These are phyloP conservation scores for Pseudopyrenochaeta lycopersici DNA, from an alignment of 2,329 filamentous ascomycete genomes.

Conservation along the genomic window DNA sequence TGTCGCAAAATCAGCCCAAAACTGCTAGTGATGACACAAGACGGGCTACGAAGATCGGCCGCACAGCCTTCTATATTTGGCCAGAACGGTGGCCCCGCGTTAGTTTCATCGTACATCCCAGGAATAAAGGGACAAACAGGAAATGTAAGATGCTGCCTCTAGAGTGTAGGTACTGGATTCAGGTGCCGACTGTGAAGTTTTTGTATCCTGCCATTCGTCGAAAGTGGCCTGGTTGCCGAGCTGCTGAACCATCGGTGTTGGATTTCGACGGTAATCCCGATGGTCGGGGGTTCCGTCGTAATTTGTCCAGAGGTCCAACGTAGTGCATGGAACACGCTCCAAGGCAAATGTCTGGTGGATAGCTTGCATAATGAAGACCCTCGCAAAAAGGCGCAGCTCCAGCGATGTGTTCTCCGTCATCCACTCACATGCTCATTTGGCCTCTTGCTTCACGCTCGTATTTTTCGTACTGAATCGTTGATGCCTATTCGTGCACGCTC, in stretches of 20 bases:
- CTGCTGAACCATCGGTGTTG: conserved; percentile 6
- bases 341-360: conserved; percentile 28
- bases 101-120: neutral
- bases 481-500: conserved; percentile 2
- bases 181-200: neutral
- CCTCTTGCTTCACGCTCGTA: conserved; percentile 1
- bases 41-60: conserved; percentile 16
- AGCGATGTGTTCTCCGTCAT: conserved; percentile 13
- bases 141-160: neutral
- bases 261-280: conserved; percentile 11
- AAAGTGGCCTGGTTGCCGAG: conserved; percentile 15
- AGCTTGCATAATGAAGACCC: conserved; percentile 23
- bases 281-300: conserved; percentile 31
- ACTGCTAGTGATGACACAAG: conserved; percentile 10
- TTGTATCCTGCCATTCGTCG: conserved; percentile 14
- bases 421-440: conserved; percentile 12
- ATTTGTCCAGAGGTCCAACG: conserved; percentile 35
- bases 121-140: neutral
- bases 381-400: conserved; percentile 18
- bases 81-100: conserved; percentile 1
- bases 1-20: conserved; percentile 6
- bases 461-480: conserved; percentile 4
- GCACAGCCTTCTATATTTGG: conserved; percentile 9
- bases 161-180: neutral
- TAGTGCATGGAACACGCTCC: conserved; percentile 27